Conservation (phyloP, 441 rosid genomes). For the Mallotus repandus region DNA sequence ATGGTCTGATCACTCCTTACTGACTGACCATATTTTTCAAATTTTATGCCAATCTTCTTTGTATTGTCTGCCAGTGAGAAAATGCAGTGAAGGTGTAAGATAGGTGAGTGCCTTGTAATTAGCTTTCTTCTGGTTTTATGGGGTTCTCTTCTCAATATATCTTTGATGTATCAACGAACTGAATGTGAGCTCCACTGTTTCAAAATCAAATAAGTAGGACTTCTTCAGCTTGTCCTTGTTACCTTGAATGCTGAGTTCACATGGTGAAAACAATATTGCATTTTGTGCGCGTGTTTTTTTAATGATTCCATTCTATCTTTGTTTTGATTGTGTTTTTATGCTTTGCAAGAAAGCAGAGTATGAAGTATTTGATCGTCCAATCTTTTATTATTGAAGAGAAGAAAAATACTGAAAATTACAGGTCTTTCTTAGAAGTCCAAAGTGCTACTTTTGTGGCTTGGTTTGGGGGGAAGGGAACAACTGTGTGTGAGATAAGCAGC, state of each 20-base stretch:
- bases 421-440: neutral
- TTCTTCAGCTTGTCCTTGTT: neutral
- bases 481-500: neutral
- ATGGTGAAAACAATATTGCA: neutral
- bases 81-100: slow-evolving; percentile 24
- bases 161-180: slow-evolving; percentile 23
- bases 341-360: neutral
- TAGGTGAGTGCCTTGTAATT: slow-evolving; percentile 29
- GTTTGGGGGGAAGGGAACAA: neutral
- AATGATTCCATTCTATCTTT: too few species aligned
- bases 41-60: slow-evolving; percentile 12
- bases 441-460: neutral
- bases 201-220: slow-evolving; percentile 16
- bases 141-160: slow-evolving; percentile 21
- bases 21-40: slow-evolving; percentile 16
- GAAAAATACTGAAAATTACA: neutral
- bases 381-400: neutral
- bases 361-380: neutral
- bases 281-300: neutral
- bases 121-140: slow-evolving; percentile 8
- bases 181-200: neutral
- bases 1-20: neutral
- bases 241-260: neutral
- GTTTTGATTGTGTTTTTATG: neutral
- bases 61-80: slow-evolving; percentile 20